Conservation (phyloP, 2,329 filamentous ascomycete species). For the Furcasterigmium sp. region DNA sequence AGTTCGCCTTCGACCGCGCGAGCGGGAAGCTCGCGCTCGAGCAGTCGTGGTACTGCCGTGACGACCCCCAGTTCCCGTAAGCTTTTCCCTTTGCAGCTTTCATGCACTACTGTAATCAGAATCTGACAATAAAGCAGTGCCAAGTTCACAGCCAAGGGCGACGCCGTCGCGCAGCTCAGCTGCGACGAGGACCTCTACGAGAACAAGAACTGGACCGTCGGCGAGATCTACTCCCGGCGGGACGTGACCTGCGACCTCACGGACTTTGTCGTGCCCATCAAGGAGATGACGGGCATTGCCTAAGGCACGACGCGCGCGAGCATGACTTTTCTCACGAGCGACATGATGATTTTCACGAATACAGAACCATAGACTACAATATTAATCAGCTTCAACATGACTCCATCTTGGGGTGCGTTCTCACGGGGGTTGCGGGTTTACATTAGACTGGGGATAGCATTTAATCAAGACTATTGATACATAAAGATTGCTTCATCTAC, state of each 20-base stretch:
- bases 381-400: no score
- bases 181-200: conserved; percentile 20
- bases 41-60: conserved; percentile 43
- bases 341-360: no score
- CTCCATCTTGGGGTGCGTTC: no score
- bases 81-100: not conserved
- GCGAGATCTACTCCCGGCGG: conserved; percentile 24
- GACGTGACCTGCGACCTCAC: conserved; percentile 20
- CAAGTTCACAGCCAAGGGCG: conserved; percentile 21
- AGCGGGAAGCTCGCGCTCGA: conserved; percentile 32
- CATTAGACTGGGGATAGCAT: conserved; percentile 11
- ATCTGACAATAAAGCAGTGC: conserved; percentile 9
- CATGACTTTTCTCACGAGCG: no score
- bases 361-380: no score
- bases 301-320: no score
- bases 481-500: no score
- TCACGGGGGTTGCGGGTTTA: no score
- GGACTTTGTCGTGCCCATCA: conserved; percentile 18
- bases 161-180: conserved; percentile 18
- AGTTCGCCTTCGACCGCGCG: conserved; percentile 37
- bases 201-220: conserved; percentile 24
- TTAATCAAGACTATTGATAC: no score
- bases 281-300: conserved; percentile 17
- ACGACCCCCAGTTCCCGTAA: conserved; percentile 22
- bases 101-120: no score